Base-by-base conservation (phyloP, 768 basidiomycete genomes). In the Atractiella rhizophila region DNA sequence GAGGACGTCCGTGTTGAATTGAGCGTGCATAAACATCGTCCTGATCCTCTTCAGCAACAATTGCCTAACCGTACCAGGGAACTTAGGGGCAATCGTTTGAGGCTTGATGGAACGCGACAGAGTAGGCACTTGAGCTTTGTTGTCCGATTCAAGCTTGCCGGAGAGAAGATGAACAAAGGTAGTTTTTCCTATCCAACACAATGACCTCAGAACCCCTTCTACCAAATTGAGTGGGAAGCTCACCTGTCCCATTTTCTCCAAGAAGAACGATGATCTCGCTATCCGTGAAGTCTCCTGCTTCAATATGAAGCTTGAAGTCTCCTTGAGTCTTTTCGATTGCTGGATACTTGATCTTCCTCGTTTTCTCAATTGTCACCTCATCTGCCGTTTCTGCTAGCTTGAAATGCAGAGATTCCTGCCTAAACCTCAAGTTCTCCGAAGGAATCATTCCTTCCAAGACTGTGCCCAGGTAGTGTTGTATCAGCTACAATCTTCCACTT, bases 191-290 rank as follows among this genome's bases (percentile, higher is more conserved):
- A 27, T 45, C n/a, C n/a, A 24, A 26, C n/a, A 38, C 8, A 24
- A 8, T 19, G 32, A 46, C 9, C 12, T 35, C 9, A 28, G 12
- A 11, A 45, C 27, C 32, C 31, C 35, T 21, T 36, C 20, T 10
- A 41, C n/a, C n/a, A 27, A 12, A 43, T n/a, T 34, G 37, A 16
- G 32, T n/a, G 13, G 19, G 5, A 3, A 4, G 44, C 44, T 37
- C 44, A 47, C 45, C 86, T 2, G 83, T 98, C 37, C 91, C 91
- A 60, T 98, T 98, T 68, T 98, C 91, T 47, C 91, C 91, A 26
- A 98, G 65, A 75, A 98, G 80, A 59, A 98, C 91, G 52, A 98
- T 82, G 59, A 98, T 98, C 59, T 98, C 91, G 2, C 86, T 94
- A 57, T 96, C 86, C n/a, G 88, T 86, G 63, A 96, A 98, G 26